Evolutionary conservation across 1,284 basidiomycete genomes (phyloP).

Genomic region (Apiotrichum domesticum): DNA sequence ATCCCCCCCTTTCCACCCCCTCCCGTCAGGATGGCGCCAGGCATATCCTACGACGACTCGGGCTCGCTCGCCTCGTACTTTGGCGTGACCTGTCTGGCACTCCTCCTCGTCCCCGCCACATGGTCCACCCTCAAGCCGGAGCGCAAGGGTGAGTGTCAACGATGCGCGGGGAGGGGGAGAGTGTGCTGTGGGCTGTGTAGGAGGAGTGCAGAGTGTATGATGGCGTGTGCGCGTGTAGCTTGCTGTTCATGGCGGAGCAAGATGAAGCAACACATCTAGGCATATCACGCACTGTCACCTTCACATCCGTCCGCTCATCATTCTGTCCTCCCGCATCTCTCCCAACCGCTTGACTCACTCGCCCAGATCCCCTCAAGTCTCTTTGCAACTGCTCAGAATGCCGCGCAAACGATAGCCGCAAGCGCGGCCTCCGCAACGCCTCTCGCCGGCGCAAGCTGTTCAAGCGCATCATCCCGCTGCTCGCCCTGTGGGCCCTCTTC

Average conservation of each 20-base stretch:
- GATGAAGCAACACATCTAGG: no score
- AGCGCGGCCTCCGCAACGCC: constrained; percentile 44
- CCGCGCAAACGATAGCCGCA: constrained; percentile 12
- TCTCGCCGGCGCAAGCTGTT: constrained; percentile 20
- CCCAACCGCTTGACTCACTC: no score
- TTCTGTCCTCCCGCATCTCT: no score
- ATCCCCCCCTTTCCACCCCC: not conserved
- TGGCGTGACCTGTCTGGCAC: constrained; percentile 72
- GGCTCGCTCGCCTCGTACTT: constrained; percentile 87
- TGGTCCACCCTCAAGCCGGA: constrained; percentile 50
- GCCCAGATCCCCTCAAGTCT: constrained; percentile 26
- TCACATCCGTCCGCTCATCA: no score
- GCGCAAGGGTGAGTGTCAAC: constrained; percentile 33
- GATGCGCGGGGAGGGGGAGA: no score
- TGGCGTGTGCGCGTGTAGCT: no score
- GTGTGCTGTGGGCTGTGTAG: no score
- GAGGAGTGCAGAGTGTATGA: no score
- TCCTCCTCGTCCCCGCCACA: constrained; percentile 71
- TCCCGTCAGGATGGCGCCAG: constrained; percentile 29
- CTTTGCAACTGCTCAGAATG: constrained; percentile 34
- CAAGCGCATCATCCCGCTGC: constrained; percentile 55
- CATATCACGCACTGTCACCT: no score
- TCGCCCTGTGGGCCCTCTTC: constrained; percentile 70
- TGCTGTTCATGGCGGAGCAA: no score
- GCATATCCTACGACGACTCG: constrained; percentile 68